Evolutionary conservation across 108 stramenopile genomes (phyloP).

Genomic region (Asterionellopsis glacialis): DNA sequence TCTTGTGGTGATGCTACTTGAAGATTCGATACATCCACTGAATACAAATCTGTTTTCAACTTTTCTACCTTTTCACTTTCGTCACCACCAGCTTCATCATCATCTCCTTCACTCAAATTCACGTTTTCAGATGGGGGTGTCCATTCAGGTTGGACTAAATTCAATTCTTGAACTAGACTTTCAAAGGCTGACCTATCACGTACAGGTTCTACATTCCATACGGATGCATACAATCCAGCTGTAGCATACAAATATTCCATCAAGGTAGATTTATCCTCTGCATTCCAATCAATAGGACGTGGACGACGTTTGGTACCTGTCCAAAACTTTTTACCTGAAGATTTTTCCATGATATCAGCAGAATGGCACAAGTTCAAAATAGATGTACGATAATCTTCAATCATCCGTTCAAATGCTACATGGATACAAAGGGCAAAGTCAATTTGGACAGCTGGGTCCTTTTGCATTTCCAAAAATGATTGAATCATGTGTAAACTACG

Average conservation of each 20-base stretch:
- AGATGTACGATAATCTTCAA: constrained; percentile 42
- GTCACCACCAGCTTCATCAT: constrained; percentile 47
- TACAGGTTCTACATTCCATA: constrained; percentile 36
- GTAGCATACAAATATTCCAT: constrained; percentile 63
- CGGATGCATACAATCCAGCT: constrained; percentile 64
- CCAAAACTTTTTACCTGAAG: constrained; percentile 56
- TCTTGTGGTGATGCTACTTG: constrained; percentile 49
- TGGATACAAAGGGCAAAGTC: constrained; percentile 40
- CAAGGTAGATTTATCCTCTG: constrained; percentile 29
- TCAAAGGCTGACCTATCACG: constrained; percentile 38
- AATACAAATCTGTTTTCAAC: constrained; percentile 34
- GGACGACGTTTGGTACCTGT: constrained; percentile 82
- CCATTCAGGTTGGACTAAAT: constrained; percentile 52
- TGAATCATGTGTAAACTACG: constrained; percentile 42
- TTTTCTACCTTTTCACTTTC: constrained; percentile 62
- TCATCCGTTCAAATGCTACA: constrained; percentile 42
- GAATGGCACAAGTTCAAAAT: constrained; percentile 36
- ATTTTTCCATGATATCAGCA: constrained; percentile 46
- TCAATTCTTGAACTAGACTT: constrained; percentile 26
- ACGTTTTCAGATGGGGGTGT: constrained; percentile 40
- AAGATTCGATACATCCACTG: constrained; percentile 39
- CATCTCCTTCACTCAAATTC: constrained; percentile 36
- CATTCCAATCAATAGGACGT: constrained; percentile 51
- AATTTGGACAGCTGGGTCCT: constrained; percentile 36
- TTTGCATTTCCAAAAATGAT: constrained; percentile 37